Evolutionary conservation across 768 basidiomycete species (phyloP).

Genomic region (Podaxis rugospora): DNA sequence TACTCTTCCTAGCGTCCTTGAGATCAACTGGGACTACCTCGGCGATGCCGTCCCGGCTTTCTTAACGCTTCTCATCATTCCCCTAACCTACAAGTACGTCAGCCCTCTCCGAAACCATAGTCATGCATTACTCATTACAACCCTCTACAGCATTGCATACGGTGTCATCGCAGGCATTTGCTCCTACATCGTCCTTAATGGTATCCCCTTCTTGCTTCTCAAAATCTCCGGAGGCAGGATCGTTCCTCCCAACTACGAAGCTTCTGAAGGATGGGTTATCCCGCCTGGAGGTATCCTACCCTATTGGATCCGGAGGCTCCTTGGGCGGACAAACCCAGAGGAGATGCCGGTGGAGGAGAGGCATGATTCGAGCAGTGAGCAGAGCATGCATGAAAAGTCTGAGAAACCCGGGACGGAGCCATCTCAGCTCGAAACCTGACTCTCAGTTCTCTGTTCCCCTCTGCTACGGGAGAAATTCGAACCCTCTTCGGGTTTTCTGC

Average conservation of each 20-base stretch:
- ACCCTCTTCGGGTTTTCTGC: background rate
- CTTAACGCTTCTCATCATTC: slow-evolving; percentile 76
- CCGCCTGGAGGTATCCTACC: slow-evolving; percentile 71
- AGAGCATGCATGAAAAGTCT: background rate
- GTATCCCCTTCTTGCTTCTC: slow-evolving; percentile 52
- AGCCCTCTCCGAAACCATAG: background rate
- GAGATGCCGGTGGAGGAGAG: background rate
- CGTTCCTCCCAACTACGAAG: slow-evolving; percentile 58
- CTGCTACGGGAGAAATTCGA: background rate
- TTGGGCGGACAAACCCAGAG: background rate
- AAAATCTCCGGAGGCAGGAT: slow-evolving; percentile 56
- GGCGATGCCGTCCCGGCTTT: slow-evolving; percentile 88
- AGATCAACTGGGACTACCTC: slow-evolving; percentile 87
- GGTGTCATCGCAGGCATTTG: slow-evolving; percentile 80
- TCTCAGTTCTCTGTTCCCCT: background rate
- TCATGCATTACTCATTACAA: background rate
- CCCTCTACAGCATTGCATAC: slow-evolving; percentile 66
- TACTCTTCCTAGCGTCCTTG: slow-evolving; percentile 48
- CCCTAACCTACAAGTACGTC: slow-evolving; percentile 66
- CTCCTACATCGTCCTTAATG: slow-evolving; percentile 72
- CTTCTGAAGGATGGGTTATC: slow-evolving; percentile 64
- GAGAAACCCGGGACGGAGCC: background rate
- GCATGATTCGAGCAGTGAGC: background rate
- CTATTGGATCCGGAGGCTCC: slow-evolving; percentile 53
- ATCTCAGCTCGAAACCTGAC: background rate